phyloP scores from a whole-genome alignment of 2,329 filamentous ascomycete genomes.

The Colletotrichum gigasporum region DNA sequence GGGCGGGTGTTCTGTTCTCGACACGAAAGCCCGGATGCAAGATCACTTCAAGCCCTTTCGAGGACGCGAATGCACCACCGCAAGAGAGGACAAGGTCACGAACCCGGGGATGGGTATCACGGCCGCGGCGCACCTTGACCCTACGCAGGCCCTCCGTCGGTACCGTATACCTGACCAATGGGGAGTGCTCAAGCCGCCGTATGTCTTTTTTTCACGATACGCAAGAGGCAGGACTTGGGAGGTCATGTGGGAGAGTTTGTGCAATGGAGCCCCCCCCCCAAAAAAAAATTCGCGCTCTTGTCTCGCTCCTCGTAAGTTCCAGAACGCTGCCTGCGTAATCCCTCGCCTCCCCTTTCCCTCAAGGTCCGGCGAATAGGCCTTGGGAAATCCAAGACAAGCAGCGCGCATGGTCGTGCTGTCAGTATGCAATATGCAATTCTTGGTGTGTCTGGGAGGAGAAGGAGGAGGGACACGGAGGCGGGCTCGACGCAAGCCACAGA shows the following conservation, averaged over 20 bases:
- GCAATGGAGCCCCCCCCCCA: conserved; percentile 1
- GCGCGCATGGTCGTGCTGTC: neutral
- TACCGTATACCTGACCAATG: neutral
- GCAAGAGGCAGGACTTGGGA: neutral
- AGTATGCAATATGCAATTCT: neutral
- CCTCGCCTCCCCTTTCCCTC: conserved; percentile 9
- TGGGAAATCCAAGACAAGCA: conserved; percentile 1
- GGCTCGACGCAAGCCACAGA: neutral
- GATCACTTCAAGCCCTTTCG: conserved; percentile 7
- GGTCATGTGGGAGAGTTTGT: conserved; percentile 28
- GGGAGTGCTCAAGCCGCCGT: neutral
- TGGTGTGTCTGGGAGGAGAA: neutral
- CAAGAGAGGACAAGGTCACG: neutral
- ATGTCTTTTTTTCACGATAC: neutral
- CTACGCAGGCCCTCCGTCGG: neutral
- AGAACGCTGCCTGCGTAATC: neutral
- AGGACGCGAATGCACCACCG: neutral
- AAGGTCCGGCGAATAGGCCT: neutral
- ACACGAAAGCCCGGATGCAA: neutral
- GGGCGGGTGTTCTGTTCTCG: too few relatives aligned
- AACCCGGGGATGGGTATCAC: conserved; percentile 1
- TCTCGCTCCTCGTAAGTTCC: neutral
- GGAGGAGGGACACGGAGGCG: too few relatives aligned
- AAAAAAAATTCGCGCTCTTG: neutral
- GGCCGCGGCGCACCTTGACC: neutral